These are phyloP conservation scores for Henckelia pumila DNA, from an alignment of 257 asterid species.

Conservation along the genomic window DNA sequence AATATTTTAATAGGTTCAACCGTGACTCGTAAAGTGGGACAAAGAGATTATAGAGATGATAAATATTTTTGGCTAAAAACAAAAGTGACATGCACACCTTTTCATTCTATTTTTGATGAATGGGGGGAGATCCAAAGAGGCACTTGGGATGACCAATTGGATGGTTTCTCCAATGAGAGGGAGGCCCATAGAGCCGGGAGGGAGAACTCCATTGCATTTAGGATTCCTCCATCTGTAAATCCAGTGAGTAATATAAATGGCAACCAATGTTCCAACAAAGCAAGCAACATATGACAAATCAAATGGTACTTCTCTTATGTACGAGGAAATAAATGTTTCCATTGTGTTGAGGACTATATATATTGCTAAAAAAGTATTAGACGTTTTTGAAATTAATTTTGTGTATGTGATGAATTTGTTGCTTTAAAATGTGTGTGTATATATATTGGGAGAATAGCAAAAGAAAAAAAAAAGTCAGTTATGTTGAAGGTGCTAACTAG, in stretches of 20 bases:
- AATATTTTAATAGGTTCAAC: no score
- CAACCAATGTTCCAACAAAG: not conserved
- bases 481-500: not conserved
- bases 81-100: conserved; percentile 38
- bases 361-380: not conserved
- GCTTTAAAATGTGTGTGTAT: not conserved
- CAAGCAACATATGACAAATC: not conserved
- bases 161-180: conserved; percentile 72
- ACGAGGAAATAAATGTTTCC: not conserved
- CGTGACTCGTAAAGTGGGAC: no score
- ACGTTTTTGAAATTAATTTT: not conserved
- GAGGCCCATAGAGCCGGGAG: conserved; percentile 90
- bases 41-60: no score
- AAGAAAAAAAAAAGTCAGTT: no score
- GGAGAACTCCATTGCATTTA: conserved; percentile 57
- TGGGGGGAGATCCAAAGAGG: conserved; percentile 56
- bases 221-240: conserved; percentile 63
- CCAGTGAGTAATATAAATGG: conserved; percentile 34
- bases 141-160: conserved; percentile 52
- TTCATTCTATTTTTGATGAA: conserved; percentile 58
- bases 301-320: not conserved
- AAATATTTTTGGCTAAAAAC: no score
- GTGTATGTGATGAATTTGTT: not conserved
- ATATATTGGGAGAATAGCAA: not conserved
- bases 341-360: not conserved